Evolutionary conservation across 169 alveolate genomes (phyloP).

Genomic region (Eimeria tenella): DNA sequence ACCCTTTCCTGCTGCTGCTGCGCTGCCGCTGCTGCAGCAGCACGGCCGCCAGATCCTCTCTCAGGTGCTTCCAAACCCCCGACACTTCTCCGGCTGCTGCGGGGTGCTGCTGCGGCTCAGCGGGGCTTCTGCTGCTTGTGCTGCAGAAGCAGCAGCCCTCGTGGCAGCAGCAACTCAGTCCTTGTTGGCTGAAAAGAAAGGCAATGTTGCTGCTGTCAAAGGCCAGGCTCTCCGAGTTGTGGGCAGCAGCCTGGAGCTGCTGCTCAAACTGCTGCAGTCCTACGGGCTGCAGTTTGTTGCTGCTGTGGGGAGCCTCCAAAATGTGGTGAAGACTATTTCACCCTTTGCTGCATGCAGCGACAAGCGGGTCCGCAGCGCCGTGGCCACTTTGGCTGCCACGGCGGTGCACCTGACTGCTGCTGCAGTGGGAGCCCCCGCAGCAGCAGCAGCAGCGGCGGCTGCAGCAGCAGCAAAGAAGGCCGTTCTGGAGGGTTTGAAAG

Average conservation of each 20-base stretch:
- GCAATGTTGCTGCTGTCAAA: slow-evolving; percentile 72
- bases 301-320: slow-evolving; percentile 71
- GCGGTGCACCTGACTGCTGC: slow-evolving; percentile 55
- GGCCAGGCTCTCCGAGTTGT: slow-evolving; percentile 62
- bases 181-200: slow-evolving; percentile 73
- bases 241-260: slow-evolving; percentile 61
- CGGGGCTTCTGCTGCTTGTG: slow-evolving; percentile 36
- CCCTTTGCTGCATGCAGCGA: slow-evolving; percentile 77
- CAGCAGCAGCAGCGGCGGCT: slow-evolving; percentile 9
- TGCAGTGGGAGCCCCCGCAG: slow-evolving; percentile 46
- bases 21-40: slow-evolving; percentile 66
- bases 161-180: slow-evolving; percentile 9
- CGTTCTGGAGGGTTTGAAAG: slow-evolving; percentile 47
- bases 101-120: slow-evolving; percentile 66
- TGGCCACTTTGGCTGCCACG: slow-evolving; percentile 55
- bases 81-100: slow-evolving; percentile 44
- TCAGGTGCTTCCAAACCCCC: slow-evolving; percentile 37
- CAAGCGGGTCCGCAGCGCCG: slow-evolving; percentile 58
- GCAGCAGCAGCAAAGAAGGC: slow-evolving; percentile 23
- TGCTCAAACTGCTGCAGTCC: slow-evolving; percentile 59
- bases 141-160: slow-evolving; percentile 36
- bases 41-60: slow-evolving; percentile 23
- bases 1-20: slow-evolving; percentile 48
- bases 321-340: slow-evolving; percentile 14
- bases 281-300: slow-evolving; percentile 56